phyloP scores from a whole-genome alignment of 495 filamentous ascomycete genomes.

The Penicillium silybi region DNA sequence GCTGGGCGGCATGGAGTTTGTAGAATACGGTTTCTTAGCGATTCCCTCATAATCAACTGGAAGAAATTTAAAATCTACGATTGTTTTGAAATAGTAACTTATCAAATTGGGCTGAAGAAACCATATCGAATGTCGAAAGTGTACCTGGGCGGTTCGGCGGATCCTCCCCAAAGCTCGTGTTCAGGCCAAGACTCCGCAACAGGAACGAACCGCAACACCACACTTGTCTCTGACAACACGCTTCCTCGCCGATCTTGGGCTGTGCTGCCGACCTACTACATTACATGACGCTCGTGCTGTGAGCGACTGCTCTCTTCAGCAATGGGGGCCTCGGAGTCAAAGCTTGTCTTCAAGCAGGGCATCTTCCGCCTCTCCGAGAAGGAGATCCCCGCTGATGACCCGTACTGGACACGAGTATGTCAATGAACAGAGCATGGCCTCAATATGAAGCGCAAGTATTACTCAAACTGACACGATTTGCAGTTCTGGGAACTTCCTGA shows the following conservation, averaged over 20 bases:
- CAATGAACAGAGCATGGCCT: background rate
- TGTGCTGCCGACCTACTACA: slow-evolving; percentile 17
- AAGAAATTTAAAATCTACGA: background rate
- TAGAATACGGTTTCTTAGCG: slow-evolving; percentile 8
- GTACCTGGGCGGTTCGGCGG: slow-evolving; percentile 8
- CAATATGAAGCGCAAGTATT: background rate
- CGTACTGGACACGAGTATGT: slow-evolving; percentile 85
- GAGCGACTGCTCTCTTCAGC: slow-evolving; percentile 24
- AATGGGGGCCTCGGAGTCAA: slow-evolving; percentile 99
- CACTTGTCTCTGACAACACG: slow-evolving; percentile 1
- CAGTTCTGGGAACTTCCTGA: slow-evolving; percentile 99
- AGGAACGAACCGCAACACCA: slow-evolving; percentile 16
- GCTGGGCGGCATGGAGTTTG: slow-evolving; percentile 12
- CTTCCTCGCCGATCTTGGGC: background rate
- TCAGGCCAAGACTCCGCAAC: slow-evolving; percentile 16
- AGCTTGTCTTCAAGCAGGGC: slow-evolving; percentile 98
- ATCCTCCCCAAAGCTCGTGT: background rate
- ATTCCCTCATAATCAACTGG: slow-evolving; percentile 3
- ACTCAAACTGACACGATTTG: background rate
- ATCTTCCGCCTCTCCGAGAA: slow-evolving; percentile 94
- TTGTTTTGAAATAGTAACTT: background rate
- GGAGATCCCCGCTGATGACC: slow-evolving; percentile 81
- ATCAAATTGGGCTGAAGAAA: background rate
- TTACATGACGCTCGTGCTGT: slow-evolving; percentile 32
- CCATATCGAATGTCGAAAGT: background rate